Evolutionary conservation across 805 yeast genomes (phyloP).

Genomic region (Barnettozyma botsteinii): DNA sequence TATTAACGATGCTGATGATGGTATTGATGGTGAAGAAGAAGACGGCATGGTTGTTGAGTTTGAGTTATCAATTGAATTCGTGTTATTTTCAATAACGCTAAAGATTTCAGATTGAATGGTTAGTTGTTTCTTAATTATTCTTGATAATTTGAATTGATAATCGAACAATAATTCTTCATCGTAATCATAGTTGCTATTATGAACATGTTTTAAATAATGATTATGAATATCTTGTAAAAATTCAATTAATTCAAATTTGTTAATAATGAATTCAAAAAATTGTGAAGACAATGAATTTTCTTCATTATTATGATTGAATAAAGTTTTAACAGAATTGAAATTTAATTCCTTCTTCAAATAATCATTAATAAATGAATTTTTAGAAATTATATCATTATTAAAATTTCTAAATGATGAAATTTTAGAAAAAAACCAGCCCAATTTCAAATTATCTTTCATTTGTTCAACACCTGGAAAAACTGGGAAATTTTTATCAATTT

Average conservation of each 20-base stretch:
- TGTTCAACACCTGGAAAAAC: slow-evolving; percentile 14
- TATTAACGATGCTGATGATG: slow-evolving; percentile 2
- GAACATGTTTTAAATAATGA: slow-evolving; percentile 1
- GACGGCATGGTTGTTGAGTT: no score
- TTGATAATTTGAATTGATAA: slow-evolving; percentile 33
- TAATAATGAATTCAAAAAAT: slow-evolving; percentile 28
- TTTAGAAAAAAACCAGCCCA: slow-evolving; percentile 22
- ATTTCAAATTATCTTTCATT: slow-evolving; percentile 22
- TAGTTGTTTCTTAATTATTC: slow-evolving; percentile 31
- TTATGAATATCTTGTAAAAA: slow-evolving; percentile 31
- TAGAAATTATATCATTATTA: not conserved
- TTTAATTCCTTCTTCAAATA: slow-evolving; percentile 2
- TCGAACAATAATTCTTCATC: slow-evolving; percentile 31
- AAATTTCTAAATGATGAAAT: slow-evolving; percentile 13
- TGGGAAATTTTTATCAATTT: slow-evolving; percentile 21
- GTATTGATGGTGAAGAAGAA: no score
- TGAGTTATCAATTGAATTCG: slow-evolving; percentile 21
- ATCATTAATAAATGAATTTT: not conserved
- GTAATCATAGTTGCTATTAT: slow-evolving; percentile 4
- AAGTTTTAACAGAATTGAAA: not conserved
- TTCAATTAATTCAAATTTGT: slow-evolving; percentile 33
- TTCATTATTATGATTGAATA: not conserved
- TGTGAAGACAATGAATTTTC: slow-evolving; percentile 11
- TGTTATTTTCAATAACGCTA: slow-evolving; percentile 11
- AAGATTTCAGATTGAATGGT: slow-evolving; percentile 13